phyloP scores from a whole-genome alignment of 257 asterid species.

The Nemophila menziesii region DNA sequence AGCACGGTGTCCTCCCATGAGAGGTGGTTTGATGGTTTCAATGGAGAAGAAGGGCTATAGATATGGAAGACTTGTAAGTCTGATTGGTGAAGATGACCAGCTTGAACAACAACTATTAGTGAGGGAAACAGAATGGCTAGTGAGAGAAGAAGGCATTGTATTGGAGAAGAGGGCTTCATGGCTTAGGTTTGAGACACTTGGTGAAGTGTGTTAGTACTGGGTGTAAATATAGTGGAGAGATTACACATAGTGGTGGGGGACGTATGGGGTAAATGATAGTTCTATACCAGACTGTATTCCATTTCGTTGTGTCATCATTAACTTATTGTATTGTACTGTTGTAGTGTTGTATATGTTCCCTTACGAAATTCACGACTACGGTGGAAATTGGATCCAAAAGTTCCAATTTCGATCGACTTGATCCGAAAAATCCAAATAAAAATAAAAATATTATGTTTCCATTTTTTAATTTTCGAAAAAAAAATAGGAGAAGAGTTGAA shows the following conservation, averaged over 20 bases:
- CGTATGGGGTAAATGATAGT: neutral
- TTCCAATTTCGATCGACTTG: no score
- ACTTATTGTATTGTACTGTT: no score
- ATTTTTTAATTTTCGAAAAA: no score
- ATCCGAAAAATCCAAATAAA: no score
- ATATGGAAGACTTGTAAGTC: conserved; percentile 53
- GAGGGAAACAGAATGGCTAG: conserved; percentile 20
- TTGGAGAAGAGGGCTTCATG: neutral
- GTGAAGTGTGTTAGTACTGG: neutral
- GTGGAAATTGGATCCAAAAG: no score
- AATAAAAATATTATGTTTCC: no score
- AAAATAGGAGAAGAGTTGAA: no score
- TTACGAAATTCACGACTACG: no score
- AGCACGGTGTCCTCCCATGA: conserved; percentile 59
- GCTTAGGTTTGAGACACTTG: neutral
- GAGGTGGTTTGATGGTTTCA: conserved; percentile 21
- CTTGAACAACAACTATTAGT: conserved; percentile 18
- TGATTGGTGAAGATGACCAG: conserved; percentile 23
- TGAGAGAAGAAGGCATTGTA: conserved; percentile 12
- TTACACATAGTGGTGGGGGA: neutral
- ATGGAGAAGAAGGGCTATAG: conserved; percentile 61
- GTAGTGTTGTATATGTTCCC: no score
- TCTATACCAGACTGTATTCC: neutral
- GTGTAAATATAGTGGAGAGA: conserved; percentile 1
- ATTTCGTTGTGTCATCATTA: neutral